A percentile compares a stretch with the other conserved stretches of the same genome.
Conservation (phyloP, 2,329 filamentous ascomycete genomes). For the Penicillium sp. region DNA sequence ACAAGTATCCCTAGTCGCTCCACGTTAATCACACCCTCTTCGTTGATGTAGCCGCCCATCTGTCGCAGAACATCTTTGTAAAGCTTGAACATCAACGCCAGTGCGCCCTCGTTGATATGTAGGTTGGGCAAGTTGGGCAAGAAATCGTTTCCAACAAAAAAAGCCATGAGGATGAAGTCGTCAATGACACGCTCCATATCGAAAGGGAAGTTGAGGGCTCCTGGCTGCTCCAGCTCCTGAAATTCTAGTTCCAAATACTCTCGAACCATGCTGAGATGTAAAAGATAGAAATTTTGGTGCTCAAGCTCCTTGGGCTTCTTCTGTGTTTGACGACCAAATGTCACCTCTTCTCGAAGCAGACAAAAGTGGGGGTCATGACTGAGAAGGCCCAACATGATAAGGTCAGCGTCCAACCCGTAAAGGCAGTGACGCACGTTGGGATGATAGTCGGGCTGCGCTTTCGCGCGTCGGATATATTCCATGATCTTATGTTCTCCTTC, state of each 20-base stretch:
- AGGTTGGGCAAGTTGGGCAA: slow-evolving; percentile 91
- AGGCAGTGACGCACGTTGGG: slow-evolving; percentile 92
- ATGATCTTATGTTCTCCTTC: slow-evolving; percentile 99
- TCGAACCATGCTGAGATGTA: slow-evolving; percentile 94
- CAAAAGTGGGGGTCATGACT: slow-evolving; percentile 99
- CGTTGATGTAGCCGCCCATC: slow-evolving; percentile 92
- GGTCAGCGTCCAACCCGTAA: slow-evolving; percentile 92
- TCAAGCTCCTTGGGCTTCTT: slow-evolving; percentile 92
- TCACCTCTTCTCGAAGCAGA: slow-evolving; percentile 92
- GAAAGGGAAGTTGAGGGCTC: slow-evolving; percentile 68
- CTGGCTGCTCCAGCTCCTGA: slow-evolving; percentile 75
- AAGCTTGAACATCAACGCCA: slow-evolving; percentile 94
- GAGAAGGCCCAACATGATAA: slow-evolving; percentile 96
- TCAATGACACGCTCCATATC: slow-evolving; percentile 96
- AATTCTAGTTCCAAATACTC: slow-evolving; percentile 97
- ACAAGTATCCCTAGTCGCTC: slow-evolving; percentile 69
- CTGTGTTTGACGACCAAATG: slow-evolving; percentile 82
- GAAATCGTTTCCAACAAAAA: slow-evolving; percentile 99
- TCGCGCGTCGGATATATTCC: slow-evolving; percentile 98
- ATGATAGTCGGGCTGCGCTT: slow-evolving; percentile 89
- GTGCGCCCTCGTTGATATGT: slow-evolving; percentile 95
- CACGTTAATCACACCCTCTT: slow-evolving; percentile 86
- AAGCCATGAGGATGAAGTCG: slow-evolving; percentile 98
- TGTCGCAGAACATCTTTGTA: slow-evolving; percentile 87
- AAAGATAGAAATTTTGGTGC: slow-evolving; percentile 96